Conservation (phyloP, 2,329 filamentous ascomycete genomes). For the Cytospora mali region DNA sequence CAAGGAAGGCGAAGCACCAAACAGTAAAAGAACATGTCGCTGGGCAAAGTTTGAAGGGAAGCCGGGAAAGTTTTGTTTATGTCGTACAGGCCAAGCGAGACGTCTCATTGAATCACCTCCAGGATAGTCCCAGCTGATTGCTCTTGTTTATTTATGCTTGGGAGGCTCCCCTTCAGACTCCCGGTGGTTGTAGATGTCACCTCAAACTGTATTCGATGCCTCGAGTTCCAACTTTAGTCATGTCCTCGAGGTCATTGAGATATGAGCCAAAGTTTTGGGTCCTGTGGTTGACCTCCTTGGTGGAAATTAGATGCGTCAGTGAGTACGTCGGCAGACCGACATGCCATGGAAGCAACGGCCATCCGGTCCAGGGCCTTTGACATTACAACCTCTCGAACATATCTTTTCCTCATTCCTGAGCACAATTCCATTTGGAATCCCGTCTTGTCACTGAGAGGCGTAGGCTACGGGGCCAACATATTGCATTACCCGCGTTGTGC, state of each 20-base stretch:
- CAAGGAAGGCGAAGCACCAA: slow-evolving; percentile 4
- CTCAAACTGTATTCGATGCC: not conserved
- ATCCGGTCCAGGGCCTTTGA: not conserved
- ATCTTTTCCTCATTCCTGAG: not conserved
- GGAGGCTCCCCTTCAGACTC: not conserved
- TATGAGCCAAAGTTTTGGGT: not conserved
- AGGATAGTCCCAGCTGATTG: not conserved
- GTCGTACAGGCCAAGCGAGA: not conserved
- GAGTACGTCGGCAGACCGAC: not conserved
- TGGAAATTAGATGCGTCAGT: not conserved
- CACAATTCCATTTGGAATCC: not conserved
- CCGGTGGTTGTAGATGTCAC: not conserved
- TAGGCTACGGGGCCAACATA: not conserved
- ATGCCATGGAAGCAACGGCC: not conserved
- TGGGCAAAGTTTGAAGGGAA: slow-evolving; percentile 1
- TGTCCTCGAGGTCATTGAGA: not conserved
- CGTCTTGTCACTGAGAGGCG: not conserved
- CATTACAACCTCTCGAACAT: not conserved
- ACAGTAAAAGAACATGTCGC: slow-evolving; percentile 1
- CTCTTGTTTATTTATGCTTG: not conserved
- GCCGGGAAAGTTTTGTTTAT: not conserved
- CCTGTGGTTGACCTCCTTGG: not conserved
- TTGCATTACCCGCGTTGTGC: not conserved
- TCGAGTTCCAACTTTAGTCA: not conserved
- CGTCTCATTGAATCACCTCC: not conserved